Percentiles rank a stretch among this genome's conserved stretches.
These are phyloP conservation scores for Carnegiea gigantea DNA, from an alignment of 179 eudicot genomes.

Conservation along the genomic window DNA sequence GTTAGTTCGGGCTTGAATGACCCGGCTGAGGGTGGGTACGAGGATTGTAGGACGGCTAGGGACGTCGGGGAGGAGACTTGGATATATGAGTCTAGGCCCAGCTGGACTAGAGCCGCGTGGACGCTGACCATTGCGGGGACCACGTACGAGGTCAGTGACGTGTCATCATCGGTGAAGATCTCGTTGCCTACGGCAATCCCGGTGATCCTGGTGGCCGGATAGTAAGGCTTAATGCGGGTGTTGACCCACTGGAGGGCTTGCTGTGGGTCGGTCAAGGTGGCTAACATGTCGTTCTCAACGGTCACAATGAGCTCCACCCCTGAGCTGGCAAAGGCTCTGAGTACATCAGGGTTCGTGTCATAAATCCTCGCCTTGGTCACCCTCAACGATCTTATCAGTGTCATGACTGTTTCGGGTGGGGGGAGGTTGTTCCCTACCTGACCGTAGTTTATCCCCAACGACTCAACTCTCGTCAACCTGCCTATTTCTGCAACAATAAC, in stretches of 20 bases:
- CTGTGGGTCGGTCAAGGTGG: constrained; percentile 42
- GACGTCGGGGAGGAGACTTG: constrained; percentile 72
- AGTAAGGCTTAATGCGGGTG: constrained; percentile 52
- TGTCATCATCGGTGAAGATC: constrained; percentile 64
- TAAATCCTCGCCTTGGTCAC: constrained; percentile 68
- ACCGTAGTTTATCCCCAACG: constrained; percentile 79
- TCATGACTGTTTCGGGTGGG: constrained; percentile 57
- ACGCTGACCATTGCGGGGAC: constrained; percentile 79
- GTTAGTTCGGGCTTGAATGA: constrained; percentile 46
- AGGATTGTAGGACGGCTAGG: constrained; percentile 50
- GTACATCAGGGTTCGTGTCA: constrained; percentile 73
- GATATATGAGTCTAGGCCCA: constrained; percentile 51
- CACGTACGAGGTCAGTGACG: constrained; percentile 41
- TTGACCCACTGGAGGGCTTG: constrained; percentile 71
- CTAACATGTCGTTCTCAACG: constrained; percentile 57
- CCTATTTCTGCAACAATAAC: not conserved
- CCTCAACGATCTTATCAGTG: constrained; percentile 42
- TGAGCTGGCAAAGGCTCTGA: constrained; percentile 63
- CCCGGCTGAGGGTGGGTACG: constrained; percentile 84
- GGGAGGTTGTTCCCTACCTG: constrained; percentile 77
- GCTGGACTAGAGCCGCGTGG: constrained; percentile 46
- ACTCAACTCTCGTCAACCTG: not conserved
- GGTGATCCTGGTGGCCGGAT: constrained; percentile 71
- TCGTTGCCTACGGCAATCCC: constrained; percentile 87
- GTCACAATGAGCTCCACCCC: constrained; percentile 66